A percentile compares a stretch with the other conserved stretches of the same genome.
phyloP scores from a whole-genome alignment of 2,329 filamentous ascomycete species.

The Sclerotinia minor region DNA sequence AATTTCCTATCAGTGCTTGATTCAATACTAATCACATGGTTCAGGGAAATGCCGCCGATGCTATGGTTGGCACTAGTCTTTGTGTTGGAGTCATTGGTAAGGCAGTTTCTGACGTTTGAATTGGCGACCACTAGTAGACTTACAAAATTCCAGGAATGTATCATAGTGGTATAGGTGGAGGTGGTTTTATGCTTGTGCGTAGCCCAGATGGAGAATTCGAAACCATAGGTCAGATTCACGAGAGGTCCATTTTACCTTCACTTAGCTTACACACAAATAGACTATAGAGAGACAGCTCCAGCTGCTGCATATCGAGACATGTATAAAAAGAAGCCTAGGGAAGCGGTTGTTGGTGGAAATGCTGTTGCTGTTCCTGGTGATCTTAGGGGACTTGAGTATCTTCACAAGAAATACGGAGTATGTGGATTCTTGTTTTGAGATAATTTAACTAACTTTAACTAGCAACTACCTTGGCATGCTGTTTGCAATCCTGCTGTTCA shows the following conservation, averaged over 20 bases:
- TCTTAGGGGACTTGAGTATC: slow-evolving; percentile 73
- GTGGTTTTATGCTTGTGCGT: slow-evolving; percentile 85
- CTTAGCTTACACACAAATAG: slow-evolving; percentile 42
- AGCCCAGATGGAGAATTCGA: slow-evolving; percentile 74
- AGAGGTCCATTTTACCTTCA: background rate
- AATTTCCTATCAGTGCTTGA: background rate
- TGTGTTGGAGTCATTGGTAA: slow-evolving; percentile 70
- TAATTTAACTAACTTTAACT: slow-evolving; percentile 1
- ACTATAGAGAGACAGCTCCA: slow-evolving; percentile 87
- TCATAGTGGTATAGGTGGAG: slow-evolving; percentile 81
- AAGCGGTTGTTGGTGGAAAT: slow-evolving; percentile 70
- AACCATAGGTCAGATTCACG: slow-evolving; percentile 52
- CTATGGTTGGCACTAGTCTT: slow-evolving; percentile 70
- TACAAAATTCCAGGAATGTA: slow-evolving; percentile 58
- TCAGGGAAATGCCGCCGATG: slow-evolving; percentile 72
- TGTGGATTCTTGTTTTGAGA: slow-evolving; percentile 22
- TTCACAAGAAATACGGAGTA: slow-evolving; percentile 72
- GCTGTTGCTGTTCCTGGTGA: slow-evolving; percentile 73
- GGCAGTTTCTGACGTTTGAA: slow-evolving; percentile 31
- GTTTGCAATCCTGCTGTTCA: slow-evolving; percentile 74
- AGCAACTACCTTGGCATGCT: slow-evolving; percentile 65
- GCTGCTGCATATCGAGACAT: slow-evolving; percentile 80
- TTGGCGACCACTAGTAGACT: background rate
- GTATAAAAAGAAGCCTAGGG: slow-evolving; percentile 70
- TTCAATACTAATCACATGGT: slow-evolving; percentile 30